Evolutionary conservation across 495 filamentous ascomycete species (phyloP), one percentile per base, ranked within the genome.

Genomic region (Pseudomonodictys pantanalensis): DNA sequence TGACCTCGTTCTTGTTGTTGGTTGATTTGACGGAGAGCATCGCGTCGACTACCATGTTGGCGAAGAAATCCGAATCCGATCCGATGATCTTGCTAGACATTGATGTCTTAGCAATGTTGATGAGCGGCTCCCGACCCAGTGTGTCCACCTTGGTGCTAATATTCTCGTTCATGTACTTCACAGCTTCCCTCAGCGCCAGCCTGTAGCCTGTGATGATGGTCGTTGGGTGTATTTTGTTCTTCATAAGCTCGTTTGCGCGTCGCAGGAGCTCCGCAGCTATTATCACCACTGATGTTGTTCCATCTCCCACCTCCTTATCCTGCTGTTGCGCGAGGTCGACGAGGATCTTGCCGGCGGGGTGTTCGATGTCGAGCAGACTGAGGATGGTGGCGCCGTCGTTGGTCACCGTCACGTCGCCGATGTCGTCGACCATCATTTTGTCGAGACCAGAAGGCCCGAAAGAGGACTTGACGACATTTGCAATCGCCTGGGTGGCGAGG

Each of bases 401-500:
- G 43, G 93, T 99, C 55, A 99, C 93, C 49, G 95, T 97, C 45
- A 99, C 93, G 82, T 99, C 93, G 68, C 93, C 93, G 72, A 97
- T 97, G 70, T 99, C 93, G 75, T 99, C 93, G 70, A 99, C 95
- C 95, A 99, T 97, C 95, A 99, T 97, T 83, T 99, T 99, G 71
- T 99, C 93, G 64, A 99, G 78, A 30, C 93, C 93, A 58, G 90
- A 95, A 56, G 93, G 93, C 38, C 93, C 93, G 73, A 97, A 99
- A 12, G 93, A 99, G 76, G 88, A 95, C 78, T 96, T 97, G 72
- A 99, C 91, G 51, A 97, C 90, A 86, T 97, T 97, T 73, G 93
- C 87, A 71, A 99, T 97, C 43, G 92, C 91, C 74, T 95, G 90
- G 41, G 93, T 97, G 50, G 93, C 93, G 57, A 91, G 84, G 32